Evolutionary conservation across 2,329 filamentous ascomycete species (phyloP).

Genomic region (Coniochaeta pulveracea): DNA sequence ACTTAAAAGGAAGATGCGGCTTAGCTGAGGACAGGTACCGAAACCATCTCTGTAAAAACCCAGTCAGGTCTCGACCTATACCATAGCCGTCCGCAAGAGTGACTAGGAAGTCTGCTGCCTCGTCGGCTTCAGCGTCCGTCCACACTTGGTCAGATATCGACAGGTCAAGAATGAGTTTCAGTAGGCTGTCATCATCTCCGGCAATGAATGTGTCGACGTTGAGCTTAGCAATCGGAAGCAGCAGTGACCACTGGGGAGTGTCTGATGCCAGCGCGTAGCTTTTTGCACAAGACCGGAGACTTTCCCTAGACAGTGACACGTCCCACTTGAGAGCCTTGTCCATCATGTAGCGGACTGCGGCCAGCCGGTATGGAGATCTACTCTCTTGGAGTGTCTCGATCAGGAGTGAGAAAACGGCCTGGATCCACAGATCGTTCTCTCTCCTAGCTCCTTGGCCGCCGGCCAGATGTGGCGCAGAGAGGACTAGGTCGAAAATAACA

Average conservation of each 20-base stretch:
- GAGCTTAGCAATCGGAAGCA: slow-evolving; percentile 28
- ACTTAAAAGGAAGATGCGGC: too few species aligned
- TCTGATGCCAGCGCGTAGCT: slow-evolving; percentile 25
- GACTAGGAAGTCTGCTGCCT: slow-evolving; percentile 23
- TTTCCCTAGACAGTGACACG: slow-evolving; percentile 23
- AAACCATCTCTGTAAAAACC: slow-evolving; percentile 36
- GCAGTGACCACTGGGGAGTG: slow-evolving; percentile 28
- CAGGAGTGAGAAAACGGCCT: slow-evolving; percentile 22
- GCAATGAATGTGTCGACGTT: slow-evolving; percentile 35
- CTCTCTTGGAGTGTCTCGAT: slow-evolving; percentile 15
- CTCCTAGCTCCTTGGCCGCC: slow-evolving; percentile 26
- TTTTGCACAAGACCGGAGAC: slow-evolving; percentile 29
- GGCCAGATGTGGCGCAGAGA: slow-evolving; percentile 16
- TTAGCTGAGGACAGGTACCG: slow-evolving; percentile 25
- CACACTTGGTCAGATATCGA: slow-evolving; percentile 12
- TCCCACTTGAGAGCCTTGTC: slow-evolving; percentile 18
- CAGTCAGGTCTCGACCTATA: slow-evolving; percentile 28
- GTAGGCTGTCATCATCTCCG: slow-evolving; percentile 24
- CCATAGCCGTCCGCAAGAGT: slow-evolving; percentile 32
- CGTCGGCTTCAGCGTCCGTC: slow-evolving; percentile 8
- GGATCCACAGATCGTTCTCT: slow-evolving; percentile 27
- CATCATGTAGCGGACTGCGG: slow-evolving; percentile 18
- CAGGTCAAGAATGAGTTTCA: slow-evolving; percentile 27
- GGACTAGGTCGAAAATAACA: slow-evolving; percentile 32
- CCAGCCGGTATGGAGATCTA: slow-evolving; percentile 10